These are phyloP conservation scores for Pulveroboletus sp. DNA, from an alignment of 768 basidiomycete genomes.

Conservation along the genomic window DNA sequence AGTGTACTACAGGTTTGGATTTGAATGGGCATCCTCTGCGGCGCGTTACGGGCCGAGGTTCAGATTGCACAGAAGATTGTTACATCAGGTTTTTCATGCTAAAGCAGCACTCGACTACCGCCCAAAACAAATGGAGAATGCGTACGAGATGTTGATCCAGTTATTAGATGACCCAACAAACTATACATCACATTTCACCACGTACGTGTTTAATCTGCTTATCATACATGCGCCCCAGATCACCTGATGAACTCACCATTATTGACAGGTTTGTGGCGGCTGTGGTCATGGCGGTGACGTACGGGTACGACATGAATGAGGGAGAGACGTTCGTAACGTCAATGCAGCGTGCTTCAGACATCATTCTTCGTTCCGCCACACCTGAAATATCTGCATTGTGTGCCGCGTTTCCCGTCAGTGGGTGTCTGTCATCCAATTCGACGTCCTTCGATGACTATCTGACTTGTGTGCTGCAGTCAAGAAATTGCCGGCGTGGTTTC, in stretches of 20 bases:
- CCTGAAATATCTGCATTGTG: slow-evolving; percentile 3
- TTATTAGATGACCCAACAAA: slow-evolving; percentile 7
- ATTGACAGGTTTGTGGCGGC: neutral
- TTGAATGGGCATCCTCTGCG: slow-evolving; percentile 6
- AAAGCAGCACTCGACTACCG: slow-evolving; percentile 11
- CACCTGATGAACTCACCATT: neutral
- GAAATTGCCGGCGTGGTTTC: slow-evolving; percentile 24
- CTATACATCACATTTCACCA: slow-evolving; percentile 12
- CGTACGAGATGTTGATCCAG: slow-evolving; percentile 6
- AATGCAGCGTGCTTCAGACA: slow-evolving; percentile 11
- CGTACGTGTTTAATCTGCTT: slow-evolving; percentile 1
- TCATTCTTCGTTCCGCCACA: slow-evolving; percentile 1
- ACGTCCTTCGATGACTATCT: neutral
- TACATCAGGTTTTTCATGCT: slow-evolving; percentile 17
- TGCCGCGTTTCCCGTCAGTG: slow-evolving; percentile 10
- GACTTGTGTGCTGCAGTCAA: slow-evolving; percentile 8
- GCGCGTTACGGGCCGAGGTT: slow-evolving; percentile 21
- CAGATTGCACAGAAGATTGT: slow-evolving; percentile 21
- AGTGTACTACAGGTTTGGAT: slow-evolving; percentile 13
- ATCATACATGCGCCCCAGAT: neutral
- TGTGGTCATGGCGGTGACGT: slow-evolving; percentile 16
- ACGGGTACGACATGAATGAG: slow-evolving; percentile 14
- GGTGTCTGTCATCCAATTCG: neutral
- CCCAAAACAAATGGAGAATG: slow-evolving; percentile 11
- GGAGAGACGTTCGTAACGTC: slow-evolving; percentile 7